Evolutionary conservation across 2,329 filamentous ascomycete genomes (phyloP).

Genomic region (Mycocentrospora acerina): DNA sequence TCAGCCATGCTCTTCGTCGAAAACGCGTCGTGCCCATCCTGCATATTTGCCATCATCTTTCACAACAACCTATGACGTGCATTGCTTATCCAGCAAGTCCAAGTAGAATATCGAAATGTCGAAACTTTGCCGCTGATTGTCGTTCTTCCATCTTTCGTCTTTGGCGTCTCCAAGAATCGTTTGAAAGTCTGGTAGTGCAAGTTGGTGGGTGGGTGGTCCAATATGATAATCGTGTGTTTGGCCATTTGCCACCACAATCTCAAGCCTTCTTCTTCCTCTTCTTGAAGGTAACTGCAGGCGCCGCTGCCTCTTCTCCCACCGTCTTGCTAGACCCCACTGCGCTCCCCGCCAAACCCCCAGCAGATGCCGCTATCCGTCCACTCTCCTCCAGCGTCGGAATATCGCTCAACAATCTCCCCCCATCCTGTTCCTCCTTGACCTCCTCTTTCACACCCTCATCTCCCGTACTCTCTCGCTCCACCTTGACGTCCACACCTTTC

Average conservation of each 20-base stretch:
- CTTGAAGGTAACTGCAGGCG: slow-evolving; percentile 68
- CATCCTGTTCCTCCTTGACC: slow-evolving; percentile 16
- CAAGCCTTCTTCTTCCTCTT: slow-evolving; percentile 68
- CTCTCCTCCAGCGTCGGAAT: slow-evolving; percentile 33
- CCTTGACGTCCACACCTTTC: slow-evolving; percentile 31
- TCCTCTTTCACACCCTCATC: slow-evolving; percentile 38
- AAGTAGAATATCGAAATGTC: too few relatives aligned
- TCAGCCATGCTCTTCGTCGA: too few relatives aligned
- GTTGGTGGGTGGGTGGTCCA: too few relatives aligned
- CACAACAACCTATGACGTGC: too few relatives aligned
- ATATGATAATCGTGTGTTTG: too few relatives aligned
- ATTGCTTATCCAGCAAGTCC: too few relatives aligned
- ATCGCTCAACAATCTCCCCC: slow-evolving; percentile 22
- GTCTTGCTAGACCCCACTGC: slow-evolving; percentile 16
- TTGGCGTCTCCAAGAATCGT: too few relatives aligned
- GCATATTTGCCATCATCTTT: too few relatives aligned
- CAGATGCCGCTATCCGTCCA: too few relatives aligned
- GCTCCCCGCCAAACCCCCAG: slow-evolving; percentile 18
- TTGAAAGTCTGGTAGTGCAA: too few relatives aligned
- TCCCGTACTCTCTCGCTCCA: slow-evolving; percentile 53
- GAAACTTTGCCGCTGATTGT: too few relatives aligned
- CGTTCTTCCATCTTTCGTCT: neutral
- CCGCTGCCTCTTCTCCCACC: slow-evolving; percentile 24
- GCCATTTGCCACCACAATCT: slow-evolving; percentile 50
- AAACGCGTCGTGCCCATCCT: too few relatives aligned